Evolutionary conservation across 2,329 filamentous ascomycete genomes (phyloP).

Genomic region (Leptographium galeiforme): DNA sequence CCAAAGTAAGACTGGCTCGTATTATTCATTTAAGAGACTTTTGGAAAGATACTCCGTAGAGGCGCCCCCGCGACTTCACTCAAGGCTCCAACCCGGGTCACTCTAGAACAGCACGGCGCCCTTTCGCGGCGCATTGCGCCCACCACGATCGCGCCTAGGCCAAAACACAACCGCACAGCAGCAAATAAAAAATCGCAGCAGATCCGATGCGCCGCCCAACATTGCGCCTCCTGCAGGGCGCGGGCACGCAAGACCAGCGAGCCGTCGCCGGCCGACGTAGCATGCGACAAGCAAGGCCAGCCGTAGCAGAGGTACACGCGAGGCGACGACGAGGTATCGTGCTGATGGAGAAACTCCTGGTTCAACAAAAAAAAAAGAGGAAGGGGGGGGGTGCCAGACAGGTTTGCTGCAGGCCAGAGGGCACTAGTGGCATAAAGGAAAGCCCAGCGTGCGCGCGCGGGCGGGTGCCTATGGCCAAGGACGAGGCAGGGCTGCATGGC

Average conservation of each 20-base stretch:
- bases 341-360: too few species aligned
- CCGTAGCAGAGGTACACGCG: too few species aligned
- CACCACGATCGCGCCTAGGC: not conserved
- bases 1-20: not conserved
- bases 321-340: too few species aligned
- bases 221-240: not conserved
- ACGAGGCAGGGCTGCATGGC: too few species aligned
- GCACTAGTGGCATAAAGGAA: too few species aligned
- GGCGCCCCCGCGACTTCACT: slow-evolving; percentile 1
- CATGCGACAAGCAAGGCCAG: too few species aligned
- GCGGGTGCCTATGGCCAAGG: too few species aligned
- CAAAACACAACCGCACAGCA: slow-evolving; percentile 1
- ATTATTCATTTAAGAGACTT: too few species aligned
- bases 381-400: too few species aligned
- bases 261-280: not conserved
- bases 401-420: too few species aligned
- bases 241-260: not conserved
- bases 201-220: not conserved
- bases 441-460: too few species aligned
- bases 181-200: not conserved
- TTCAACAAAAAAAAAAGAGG: too few species aligned
- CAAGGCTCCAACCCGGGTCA: slow-evolving; percentile 3
- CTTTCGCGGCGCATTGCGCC: not conserved
- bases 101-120: slow-evolving; percentile 4
- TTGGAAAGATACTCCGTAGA: not conserved